Percentiles rank a stretch among this genome's conserved stretches.
Evolutionary conservation across 495 filamentous ascomycete species (phyloP).

Genomic region (Talaromyces proteolyticus): DNA sequence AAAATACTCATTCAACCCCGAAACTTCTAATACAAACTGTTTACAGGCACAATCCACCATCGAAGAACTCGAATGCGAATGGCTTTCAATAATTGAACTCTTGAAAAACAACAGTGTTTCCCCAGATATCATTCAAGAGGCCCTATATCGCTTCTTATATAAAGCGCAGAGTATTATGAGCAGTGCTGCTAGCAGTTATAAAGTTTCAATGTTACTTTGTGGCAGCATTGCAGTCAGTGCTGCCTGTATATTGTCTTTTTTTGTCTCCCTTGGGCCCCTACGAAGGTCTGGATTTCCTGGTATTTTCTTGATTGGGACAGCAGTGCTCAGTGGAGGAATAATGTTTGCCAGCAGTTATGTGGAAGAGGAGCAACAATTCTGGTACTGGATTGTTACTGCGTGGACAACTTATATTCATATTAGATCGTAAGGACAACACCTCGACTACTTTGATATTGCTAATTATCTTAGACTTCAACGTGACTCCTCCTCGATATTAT

Average conservation of each 20-base stretch:
- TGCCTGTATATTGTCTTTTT: slow-evolving; percentile 30
- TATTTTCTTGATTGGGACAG: slow-evolving; percentile 23
- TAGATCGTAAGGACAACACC: slow-evolving; percentile 26
- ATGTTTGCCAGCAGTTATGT: slow-evolving; percentile 99
- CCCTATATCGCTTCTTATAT: slow-evolving; percentile 52
- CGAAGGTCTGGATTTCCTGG: slow-evolving; percentile 16
- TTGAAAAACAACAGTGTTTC: slow-evolving; percentile 2
- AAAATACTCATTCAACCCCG: slow-evolving; percentile 40
- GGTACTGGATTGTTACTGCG: slow-evolving; percentile 83
- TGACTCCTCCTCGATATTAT: background rate
- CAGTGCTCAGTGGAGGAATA: slow-evolving; percentile 66
- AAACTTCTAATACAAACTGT: slow-evolving; percentile 34
- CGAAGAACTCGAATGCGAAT: slow-evolving; percentile 61
- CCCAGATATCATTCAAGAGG: slow-evolving; percentile 13
- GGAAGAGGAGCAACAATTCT: slow-evolving; percentile 97
- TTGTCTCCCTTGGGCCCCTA: slow-evolving; percentile 16
- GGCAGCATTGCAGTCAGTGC: slow-evolving; percentile 45
- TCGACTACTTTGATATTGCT: background rate
- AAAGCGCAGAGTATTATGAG: slow-evolving; percentile 72
- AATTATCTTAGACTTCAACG: background rate
- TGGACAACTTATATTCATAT: slow-evolving; percentile 67
- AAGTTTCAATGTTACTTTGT: slow-evolving; percentile 52
- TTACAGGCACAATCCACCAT: slow-evolving; percentile 35
- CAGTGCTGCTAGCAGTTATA: slow-evolving; percentile 86
- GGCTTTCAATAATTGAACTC: slow-evolving; percentile 35